These are phyloP conservation scores for Colletotrichum limetticola DNA, from an alignment of 2,329 filamentous ascomycete species.

Conservation along the genomic window DNA sequence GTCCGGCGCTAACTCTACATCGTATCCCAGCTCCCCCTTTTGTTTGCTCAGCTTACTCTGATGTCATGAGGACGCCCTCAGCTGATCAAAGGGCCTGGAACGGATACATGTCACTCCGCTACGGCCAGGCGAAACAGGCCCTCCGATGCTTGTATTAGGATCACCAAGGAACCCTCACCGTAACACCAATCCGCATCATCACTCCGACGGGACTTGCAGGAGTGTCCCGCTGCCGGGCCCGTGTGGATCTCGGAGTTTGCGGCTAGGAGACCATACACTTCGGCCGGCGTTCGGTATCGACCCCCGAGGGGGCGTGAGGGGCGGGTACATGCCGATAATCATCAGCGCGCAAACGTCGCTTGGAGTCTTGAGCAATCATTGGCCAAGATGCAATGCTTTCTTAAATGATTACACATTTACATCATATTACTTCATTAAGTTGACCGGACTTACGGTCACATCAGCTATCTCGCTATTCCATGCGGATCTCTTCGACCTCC, in stretches of 20 bases:
- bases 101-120: neutral
- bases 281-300: neutral
- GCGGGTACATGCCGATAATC: no score
- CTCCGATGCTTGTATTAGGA: neutral
- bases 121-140: neutral
- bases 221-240: neutral
- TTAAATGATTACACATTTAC: neutral
- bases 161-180: neutral
- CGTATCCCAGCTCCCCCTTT: neutral
- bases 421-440: neutral
- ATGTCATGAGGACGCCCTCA: neutral
- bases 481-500: slow-evolving; percentile 16
- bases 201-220: neutral
- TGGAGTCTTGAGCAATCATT: neutral
- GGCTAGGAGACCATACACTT: neutral
- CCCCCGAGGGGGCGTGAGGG: no score
- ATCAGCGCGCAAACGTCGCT: neutral
- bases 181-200: no score
- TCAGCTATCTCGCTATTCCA: neutral
- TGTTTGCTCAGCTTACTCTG: neutral
- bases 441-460: no score
- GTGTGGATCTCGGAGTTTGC: neutral
- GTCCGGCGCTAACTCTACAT: neutral
- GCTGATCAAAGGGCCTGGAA: neutral
- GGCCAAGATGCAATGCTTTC: neutral